A percentile compares a stretch with the other conserved stretches of the same genome.
These are phyloP conservation scores for Cornus kousa DNA, from an alignment of 148 eudicot genomes.

Conservation along the genomic window DNA sequence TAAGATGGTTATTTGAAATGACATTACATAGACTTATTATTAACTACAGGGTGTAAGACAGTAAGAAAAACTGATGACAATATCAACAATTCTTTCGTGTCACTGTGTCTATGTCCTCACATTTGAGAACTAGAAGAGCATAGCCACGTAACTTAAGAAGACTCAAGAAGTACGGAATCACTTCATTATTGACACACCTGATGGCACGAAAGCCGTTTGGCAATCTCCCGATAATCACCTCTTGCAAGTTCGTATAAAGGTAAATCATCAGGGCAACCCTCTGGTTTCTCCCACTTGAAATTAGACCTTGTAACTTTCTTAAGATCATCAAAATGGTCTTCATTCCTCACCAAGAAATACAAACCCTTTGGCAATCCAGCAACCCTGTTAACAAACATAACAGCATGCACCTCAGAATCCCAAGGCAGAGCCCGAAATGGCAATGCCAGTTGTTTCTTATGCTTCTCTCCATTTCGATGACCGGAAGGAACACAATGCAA, in stretches of 20 bases:
- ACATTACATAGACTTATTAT: not conserved
- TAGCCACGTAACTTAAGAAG: not conserved
- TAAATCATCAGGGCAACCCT: constrained; percentile 80
- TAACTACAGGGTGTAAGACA: not conserved
- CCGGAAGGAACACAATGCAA: constrained; percentile 91
- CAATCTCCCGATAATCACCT: constrained; percentile 51
- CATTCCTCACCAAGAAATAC: constrained; percentile 91
- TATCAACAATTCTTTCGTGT: not conserved
- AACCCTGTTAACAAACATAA: constrained; percentile 82
- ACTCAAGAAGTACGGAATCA: not conserved
- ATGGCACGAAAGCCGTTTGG: constrained; percentile 83
- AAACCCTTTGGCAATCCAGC: constrained; percentile 74
- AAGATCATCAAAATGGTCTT: constrained; percentile 71
- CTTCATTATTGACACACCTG: constrained; percentile 46
- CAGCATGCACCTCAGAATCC: constrained; percentile 93
- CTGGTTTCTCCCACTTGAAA: constrained; percentile 83
- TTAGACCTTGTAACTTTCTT: constrained; percentile 54
- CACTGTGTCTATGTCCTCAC: not conserved
- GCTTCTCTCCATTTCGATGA: constrained; percentile 44
- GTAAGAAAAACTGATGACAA: not conserved
- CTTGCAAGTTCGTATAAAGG: constrained; percentile 75
- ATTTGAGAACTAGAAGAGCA: not conserved
- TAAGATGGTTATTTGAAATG: not conserved
- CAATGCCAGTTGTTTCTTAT: constrained; percentile 74
- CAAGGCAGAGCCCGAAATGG: constrained; percentile 80